phyloP scores from a whole-genome alignment of 2,329 filamentous ascomycete genomes.

The Boeremia exigua region DNA sequence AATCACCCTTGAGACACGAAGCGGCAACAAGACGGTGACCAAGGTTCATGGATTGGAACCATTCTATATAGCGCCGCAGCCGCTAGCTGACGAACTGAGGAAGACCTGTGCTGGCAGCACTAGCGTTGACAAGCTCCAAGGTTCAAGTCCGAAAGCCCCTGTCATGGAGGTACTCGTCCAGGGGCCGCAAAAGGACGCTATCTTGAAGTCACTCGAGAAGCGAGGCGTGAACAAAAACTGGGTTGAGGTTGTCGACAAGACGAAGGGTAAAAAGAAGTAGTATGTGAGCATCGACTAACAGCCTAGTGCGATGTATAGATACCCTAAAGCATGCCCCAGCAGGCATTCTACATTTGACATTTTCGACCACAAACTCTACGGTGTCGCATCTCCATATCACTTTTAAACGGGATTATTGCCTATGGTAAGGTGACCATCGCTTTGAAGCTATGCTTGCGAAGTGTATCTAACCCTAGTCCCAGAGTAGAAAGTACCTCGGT shows the following conservation, averaged over 20 bases:
- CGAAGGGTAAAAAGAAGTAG: constrained; percentile 66
- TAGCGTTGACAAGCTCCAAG: constrained; percentile 66
- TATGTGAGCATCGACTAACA: neutral
- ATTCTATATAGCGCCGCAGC: constrained; percentile 65
- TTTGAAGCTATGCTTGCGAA: constrained; percentile 8
- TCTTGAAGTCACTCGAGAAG: constrained; percentile 65
- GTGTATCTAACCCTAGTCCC: neutral
- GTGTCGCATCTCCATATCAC: no score
- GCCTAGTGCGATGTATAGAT: neutral
- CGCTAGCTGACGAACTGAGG: constrained; percentile 69
- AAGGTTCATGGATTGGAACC: constrained; percentile 67
- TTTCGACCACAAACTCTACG: no score
- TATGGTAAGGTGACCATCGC: no score
- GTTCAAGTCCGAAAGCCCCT: constrained; percentile 65
- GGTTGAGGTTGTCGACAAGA: constrained; percentile 72
- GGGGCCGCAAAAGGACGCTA: constrained; percentile 67
- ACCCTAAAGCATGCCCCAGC: constrained; percentile 2
- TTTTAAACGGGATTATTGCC: no score
- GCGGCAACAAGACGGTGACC: constrained; percentile 70
- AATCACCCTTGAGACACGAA: constrained; percentile 68
- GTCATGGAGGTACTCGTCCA: constrained; percentile 73
- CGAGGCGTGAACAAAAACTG: constrained; percentile 65
- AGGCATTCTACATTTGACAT: no score
- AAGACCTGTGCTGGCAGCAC: constrained; percentile 73
- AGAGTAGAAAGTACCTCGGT: constrained; percentile 10